Percentiles rank a stretch among this genome's conserved stretches.
These are phyloP conservation scores for Colletotrichum lupini DNA, from an alignment of 2,329 filamentous ascomycete genomes.

Conservation along the genomic window DNA sequence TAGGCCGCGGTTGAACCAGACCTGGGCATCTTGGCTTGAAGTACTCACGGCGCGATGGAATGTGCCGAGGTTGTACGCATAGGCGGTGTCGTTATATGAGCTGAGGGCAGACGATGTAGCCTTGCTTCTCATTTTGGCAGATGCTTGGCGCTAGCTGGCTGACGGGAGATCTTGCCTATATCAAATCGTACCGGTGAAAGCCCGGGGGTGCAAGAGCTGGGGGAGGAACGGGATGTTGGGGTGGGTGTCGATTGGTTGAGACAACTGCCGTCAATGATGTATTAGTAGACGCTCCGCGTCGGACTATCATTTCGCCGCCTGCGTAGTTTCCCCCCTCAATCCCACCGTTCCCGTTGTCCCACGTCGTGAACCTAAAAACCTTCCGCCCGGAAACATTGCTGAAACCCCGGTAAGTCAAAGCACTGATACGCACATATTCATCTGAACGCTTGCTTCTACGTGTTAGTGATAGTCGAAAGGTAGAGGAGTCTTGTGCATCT, in stretches of 20 bases:
- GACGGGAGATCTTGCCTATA: conserved; percentile 1
- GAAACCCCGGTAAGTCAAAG: conserved; percentile 23
- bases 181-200: not conserved
- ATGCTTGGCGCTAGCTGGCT: not conserved
- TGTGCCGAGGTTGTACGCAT: conserved; percentile 70
- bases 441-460: not conserved
- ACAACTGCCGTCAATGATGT: conserved; percentile 21
- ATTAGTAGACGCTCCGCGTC: not conserved
- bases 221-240: conserved; percentile 9
- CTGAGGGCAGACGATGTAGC: conserved; percentile 15
- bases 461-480: not conserved
- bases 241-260: conserved; percentile 25
- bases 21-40: conserved; percentile 60
- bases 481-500: not conserved
- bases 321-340: not conserved
- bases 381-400: conserved; percentile 6
- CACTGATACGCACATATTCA: not conserved
- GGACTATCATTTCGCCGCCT: conserved; percentile 32
- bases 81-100: conserved; percentile 44
- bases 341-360: not conserved
- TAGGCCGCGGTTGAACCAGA: conserved; percentile 79
- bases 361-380: conserved; percentile 4
- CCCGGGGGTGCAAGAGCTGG: not conserved
- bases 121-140: conserved; percentile 30
- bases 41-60: conserved; percentile 68